Percentiles rank a stretch among this genome's conserved stretches.
Conservation (phyloP, 164 flowering plant genomes). For the Euptelea pleiosperma region DNA sequence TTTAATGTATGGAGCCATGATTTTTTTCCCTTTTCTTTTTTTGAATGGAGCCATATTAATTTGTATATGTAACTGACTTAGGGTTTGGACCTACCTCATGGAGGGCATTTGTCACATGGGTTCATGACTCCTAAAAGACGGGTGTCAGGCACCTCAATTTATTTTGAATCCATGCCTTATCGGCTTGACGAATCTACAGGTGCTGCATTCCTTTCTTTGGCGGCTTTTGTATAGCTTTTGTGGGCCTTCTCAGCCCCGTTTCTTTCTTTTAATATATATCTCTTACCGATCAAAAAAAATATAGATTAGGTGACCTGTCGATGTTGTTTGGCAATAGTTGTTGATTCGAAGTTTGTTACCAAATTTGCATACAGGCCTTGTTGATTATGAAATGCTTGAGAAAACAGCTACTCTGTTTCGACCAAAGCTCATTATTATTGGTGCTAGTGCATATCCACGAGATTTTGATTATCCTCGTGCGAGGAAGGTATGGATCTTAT, state of each 20-base stretch:
- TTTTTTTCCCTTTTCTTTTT: neutral
- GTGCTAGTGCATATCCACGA: constrained; percentile 97
- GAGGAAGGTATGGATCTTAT: constrained; percentile 66
- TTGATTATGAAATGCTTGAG: constrained; percentile 97
- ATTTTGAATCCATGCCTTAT: constrained; percentile 94
- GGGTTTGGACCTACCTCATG: constrained; percentile 97
- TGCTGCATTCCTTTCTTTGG: constrained; percentile 17
- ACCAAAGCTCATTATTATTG: constrained; percentile 90
- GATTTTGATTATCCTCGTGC: constrained; percentile 92
- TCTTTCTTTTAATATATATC: too few species aligned
- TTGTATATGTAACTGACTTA: constrained; percentile 20
- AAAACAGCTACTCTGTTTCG: constrained; percentile 79
- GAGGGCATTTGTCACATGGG: constrained; percentile 96
- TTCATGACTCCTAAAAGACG: constrained; percentile 92
- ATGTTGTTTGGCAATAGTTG: neutral
- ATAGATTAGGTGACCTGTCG: neutral
- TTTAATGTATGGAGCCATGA: neutral
- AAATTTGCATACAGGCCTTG: constrained; percentile 46
- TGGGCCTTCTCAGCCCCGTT: too few species aligned
- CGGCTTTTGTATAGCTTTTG: too few species aligned
- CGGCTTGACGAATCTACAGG: constrained; percentile 89
- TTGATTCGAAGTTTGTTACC: neutral
- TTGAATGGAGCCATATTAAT: constrained; percentile 1
- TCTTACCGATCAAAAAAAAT: too few species aligned
- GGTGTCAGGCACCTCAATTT: constrained; percentile 88